These are phyloP conservation scores for Kwoniella botswanensis DNA, from an alignment of 768 basidiomycete species.

Conservation along the genomic window DNA sequence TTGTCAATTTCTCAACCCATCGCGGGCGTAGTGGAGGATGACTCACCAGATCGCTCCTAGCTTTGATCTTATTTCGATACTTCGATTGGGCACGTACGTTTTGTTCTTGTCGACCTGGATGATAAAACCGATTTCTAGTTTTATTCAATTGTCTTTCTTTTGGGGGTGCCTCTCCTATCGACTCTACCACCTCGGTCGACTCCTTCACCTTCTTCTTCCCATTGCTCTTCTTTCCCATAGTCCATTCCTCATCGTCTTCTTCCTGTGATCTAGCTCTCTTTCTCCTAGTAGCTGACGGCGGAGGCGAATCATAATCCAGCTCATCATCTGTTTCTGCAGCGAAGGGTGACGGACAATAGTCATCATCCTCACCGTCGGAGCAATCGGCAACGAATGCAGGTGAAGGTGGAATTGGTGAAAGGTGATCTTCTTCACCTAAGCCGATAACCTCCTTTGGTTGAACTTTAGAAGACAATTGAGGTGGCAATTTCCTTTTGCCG, in stretches of 20 bases:
- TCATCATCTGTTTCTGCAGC: too few relatives aligned
- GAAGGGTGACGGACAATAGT: neutral
- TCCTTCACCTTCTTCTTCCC: neutral
- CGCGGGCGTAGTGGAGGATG: neutral
- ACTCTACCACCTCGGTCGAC: too few relatives aligned
- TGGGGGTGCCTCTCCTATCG: neutral
- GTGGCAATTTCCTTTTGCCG: neutral
- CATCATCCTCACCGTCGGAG: neutral
- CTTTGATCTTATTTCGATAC: constrained; percentile 21
- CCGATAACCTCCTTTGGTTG: neutral
- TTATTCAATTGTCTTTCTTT: neutral
- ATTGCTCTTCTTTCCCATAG: neutral
- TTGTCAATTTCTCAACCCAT: too few relatives aligned
- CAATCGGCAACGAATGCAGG: neutral
- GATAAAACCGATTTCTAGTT: neutral
- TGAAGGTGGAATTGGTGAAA: neutral
- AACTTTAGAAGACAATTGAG: too few relatives aligned
- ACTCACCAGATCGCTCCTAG: constrained; percentile 6
- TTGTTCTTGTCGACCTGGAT: constrained; percentile 11
- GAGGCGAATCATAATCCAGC: too few relatives aligned
- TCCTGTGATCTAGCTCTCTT: neutral
- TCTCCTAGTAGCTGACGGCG: neutral
- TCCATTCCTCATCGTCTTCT: neutral
- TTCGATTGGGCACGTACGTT: constrained; percentile 17
- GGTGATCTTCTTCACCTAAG: neutral